Conservation (phyloP, 768 basidiomycete species). For the Nidularia sp. region DNA sequence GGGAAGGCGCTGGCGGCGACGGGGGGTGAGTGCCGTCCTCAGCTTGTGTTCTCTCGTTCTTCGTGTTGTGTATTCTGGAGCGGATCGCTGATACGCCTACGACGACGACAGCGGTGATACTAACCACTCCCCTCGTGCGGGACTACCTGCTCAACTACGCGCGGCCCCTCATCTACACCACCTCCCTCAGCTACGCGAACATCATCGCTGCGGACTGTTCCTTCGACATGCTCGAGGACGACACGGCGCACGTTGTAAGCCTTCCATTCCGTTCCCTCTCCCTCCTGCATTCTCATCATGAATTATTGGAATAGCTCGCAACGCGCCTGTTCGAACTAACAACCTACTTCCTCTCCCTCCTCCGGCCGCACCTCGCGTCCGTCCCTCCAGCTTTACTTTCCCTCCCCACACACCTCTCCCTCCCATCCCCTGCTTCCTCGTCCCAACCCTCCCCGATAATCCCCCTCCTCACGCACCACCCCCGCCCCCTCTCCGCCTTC, state of each 20-base stretch:
- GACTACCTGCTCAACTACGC: conserved; percentile 92
- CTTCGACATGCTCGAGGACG: conserved; percentile 73
- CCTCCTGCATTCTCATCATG: neutral
- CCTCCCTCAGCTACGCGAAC: conserved; percentile 73
- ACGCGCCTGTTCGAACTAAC: conserved; percentile 42
- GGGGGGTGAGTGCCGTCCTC: conserved; percentile 58
- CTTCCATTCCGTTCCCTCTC: neutral
- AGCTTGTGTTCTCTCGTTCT: neutral
- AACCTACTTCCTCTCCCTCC: conserved; percentile 30
- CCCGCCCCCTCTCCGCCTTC: conserved; percentile 71
- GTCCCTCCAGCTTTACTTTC: conserved; percentile 32
- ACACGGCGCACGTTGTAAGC: conserved; percentile 57
- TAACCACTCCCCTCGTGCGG: conserved; percentile 68
- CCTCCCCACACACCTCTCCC: conserved; percentile 32
- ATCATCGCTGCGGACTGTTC: conserved; percentile 73
- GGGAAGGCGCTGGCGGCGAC: conserved; percentile 86
- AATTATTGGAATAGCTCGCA: conserved; percentile 16
- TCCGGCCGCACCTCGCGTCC: conserved; percentile 12
- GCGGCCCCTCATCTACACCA: conserved; percentile 88
- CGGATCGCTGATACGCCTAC: neutral
- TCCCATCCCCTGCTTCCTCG: conserved; percentile 18
- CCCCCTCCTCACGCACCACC: conserved; percentile 74
- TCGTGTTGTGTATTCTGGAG: neutral
- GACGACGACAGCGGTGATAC: conserved; percentile 57
- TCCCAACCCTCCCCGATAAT: conserved; percentile 68